These are phyloP conservation scores for Jacaranda mimosifolia DNA, from an alignment of 257 asterid species.

Conservation along the genomic window DNA sequence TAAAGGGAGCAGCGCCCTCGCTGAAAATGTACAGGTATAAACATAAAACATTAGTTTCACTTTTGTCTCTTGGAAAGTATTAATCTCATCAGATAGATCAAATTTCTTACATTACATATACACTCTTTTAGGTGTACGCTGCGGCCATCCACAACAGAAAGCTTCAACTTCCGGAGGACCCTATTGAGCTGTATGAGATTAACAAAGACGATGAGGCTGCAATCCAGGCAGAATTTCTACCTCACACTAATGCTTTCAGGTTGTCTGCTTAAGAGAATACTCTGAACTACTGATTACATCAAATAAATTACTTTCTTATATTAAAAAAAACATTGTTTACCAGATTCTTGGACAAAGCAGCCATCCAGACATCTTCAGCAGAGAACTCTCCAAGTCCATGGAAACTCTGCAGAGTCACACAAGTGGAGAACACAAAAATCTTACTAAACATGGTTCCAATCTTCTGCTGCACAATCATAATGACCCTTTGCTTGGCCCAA, in stretches of 20 bases:
- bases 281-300: no score
- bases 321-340: neutral
- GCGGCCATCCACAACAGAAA: constrained; percentile 69
- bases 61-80: neutral
- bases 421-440: constrained; percentile 85
- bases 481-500: constrained; percentile 86
- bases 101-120: neutral
- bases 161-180: constrained; percentile 59
- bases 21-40: constrained; percentile 63
- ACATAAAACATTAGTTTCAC: neutral
- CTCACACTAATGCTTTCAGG: constrained; percentile 65
- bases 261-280: constrained; percentile 10
- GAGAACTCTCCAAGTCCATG: constrained; percentile 49
- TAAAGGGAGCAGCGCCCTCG: constrained; percentile 71
- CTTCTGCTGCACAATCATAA: constrained; percentile 74
- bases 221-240: constrained; percentile 50
- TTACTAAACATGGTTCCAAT: constrained; percentile 65
- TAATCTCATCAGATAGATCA: neutral
- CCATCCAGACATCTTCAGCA: constrained; percentile 48
- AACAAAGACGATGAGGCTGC: constrained; percentile 55
- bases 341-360: constrained; percentile 83
- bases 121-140: constrained; percentile 57
- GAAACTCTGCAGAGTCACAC: constrained; percentile 80
- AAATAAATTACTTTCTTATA: no score
- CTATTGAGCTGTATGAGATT: constrained; percentile 57